Evolutionary conservation across 306 rosid genomes (phyloP), one percentile per base, ranked within the genome.

Genomic region (Mimosa bimucronata): DNA sequence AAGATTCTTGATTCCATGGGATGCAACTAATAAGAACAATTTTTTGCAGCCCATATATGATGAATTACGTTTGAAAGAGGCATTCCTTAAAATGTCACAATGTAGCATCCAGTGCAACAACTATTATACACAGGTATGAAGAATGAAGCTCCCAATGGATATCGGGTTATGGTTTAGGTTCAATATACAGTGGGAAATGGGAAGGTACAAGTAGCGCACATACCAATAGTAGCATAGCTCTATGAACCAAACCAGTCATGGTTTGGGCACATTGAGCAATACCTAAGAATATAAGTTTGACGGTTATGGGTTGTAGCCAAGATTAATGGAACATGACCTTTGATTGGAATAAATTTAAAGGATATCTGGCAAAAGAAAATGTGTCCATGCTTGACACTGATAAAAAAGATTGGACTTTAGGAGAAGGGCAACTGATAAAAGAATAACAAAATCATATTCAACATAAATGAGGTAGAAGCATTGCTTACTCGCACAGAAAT

Each of bases 401-500:
- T 28, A 61, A 65, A 65, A 31, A 42, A 65, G 11, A 65, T 18
- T 31, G 37, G 11, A 31, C 5, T 30, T 2, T 7, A 64, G 50
- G 16, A 44, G 42, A 31, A 31, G 6, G 15, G 42, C 7, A 31
- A 31, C 37, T 5, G 25, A 50, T 21, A 50, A 18, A 50, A 50
- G 18, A 64, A 15, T 64, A 15, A 14, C 42, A 30, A 7, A 64
- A 14, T 1, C 34, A 62, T 23, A 7, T 62, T 28, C 68, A 64
- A 64, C 23, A 15, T 15, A 68, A 83, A 83, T 37, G 86, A 68
- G 52, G 30, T 75, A 79, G 45, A 74, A 70, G 31, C 37, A 75
- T 26, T 50, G 71, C 98, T 90, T 87, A 92, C 98, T 95, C 98
- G 96, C 98, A 95, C 79, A 95, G 91, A 87, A 92, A 95, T 72